phyloP scores from a whole-genome alignment of 2,329 filamentous ascomycete genomes.

The Mariannaea sp. region DNA sequence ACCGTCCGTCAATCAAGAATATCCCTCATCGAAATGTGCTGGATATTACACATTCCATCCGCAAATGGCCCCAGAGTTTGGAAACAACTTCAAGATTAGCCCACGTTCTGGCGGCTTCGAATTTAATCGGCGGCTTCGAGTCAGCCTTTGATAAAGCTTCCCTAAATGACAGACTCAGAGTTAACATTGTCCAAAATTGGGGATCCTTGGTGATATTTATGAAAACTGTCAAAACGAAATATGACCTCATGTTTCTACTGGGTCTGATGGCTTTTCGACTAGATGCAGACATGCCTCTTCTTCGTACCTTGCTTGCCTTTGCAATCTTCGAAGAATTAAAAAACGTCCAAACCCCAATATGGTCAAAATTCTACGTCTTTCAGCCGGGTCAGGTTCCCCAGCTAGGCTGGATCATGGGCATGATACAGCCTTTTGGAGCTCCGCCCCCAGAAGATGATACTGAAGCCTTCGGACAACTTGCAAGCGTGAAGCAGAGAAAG shows the following conservation, averaged over 20 bases:
- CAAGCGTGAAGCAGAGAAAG: conserved; percentile 30
- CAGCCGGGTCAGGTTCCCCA: conserved; percentile 30
- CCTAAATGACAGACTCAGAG: conserved; percentile 28
- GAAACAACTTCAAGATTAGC: conserved; percentile 27
- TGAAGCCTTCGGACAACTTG: conserved; percentile 23
- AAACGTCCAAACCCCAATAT: conserved; percentile 21
- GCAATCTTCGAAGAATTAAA: conserved; percentile 29
- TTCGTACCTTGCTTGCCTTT: conserved; percentile 31
- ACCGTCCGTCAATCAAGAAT: conserved; percentile 27
- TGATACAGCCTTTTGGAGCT: conserved; percentile 30
- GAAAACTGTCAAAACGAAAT: conserved; percentile 16
- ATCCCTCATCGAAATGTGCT: conserved; percentile 32
- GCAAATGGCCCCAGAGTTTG: conserved; percentile 24
- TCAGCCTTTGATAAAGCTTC: conserved; percentile 22
- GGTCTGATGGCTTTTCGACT: conserved; percentile 31
- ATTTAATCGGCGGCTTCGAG: conserved; percentile 27
- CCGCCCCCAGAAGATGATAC: conserved; percentile 12
- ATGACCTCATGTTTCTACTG: conserved; percentile 32
- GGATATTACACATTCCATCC: conserved; percentile 25
- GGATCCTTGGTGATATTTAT: conserved; percentile 25
- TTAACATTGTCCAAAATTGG: conserved; percentile 28
- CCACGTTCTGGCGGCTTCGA: conserved; percentile 19
- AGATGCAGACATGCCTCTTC: conserved; percentile 27
- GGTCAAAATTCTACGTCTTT: conserved; percentile 32
- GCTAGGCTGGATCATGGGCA: conserved; percentile 22